Evolutionary conservation across 179 eudicot species (phyloP), one percentile per base, ranked within the genome.

Genomic region (Sideroxylon spinosum): DNA sequence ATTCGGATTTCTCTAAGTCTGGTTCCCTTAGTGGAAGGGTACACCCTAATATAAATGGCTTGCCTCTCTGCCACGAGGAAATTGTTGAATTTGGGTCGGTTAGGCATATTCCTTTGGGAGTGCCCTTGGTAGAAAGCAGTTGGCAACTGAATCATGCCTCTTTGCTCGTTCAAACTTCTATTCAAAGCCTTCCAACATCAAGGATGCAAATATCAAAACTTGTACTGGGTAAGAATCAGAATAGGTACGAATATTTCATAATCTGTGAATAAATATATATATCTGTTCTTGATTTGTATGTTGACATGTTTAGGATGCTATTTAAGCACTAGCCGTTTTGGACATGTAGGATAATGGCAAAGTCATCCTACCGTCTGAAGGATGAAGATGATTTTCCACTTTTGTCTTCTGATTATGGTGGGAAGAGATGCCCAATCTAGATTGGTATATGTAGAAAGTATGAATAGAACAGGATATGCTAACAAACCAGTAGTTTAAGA

Each of bases 351-450:
- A 53, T 79, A 32, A 20, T 69, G 53, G 49, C 76, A 50, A 65
- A 59, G 68, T 84, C 86, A 63, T 66, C 82, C 3, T 86, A 86
- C 84, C 86, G 60, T 44, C 83, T 86, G 44, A 86, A 84, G 80
- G 80, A 86, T 78, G 87, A 86, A 60, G 89, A 80, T n/a, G 89
- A 86, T 60, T 86, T 86, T 78, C 89, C 89, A 2, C 87, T 87
- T 25, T 48, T 86, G 80, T 78, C 86, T 62, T 52, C 67, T 84
- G 86, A 84, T 52, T 74, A 17, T 62, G 66, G 70, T 60, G 60
- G 44, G 23, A 60, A 26, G 55, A 59, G 71, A 62, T 62, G 32
- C 9, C 20, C 12, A 29, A 22, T 19, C 13, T 48, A 62, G 14
- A 23, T 23, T 9, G 29, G 48, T 28, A 26, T 9, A 12, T 50